Conservation (phyloP, 345 rosid species). For the Anastatica hierochuntica region DNA sequence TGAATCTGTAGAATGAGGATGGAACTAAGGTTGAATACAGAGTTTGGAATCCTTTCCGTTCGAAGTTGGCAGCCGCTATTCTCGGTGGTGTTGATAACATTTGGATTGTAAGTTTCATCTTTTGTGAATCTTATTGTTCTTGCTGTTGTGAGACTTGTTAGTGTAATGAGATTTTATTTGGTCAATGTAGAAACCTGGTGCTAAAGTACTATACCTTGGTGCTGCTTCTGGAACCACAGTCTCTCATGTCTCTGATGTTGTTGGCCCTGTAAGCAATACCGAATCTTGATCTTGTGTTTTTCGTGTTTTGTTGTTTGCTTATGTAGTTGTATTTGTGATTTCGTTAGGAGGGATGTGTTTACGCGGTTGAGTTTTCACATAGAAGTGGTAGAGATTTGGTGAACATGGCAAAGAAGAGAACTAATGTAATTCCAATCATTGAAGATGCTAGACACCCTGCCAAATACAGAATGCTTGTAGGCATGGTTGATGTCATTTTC, state of each 20-base stretch:
- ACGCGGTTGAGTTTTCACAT: constrained; percentile 95
- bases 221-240: constrained; percentile 99
- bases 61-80: constrained; percentile 92
- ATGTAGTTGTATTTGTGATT: background rate
- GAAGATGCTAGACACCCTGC: constrained; percentile 99
- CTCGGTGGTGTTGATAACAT: constrained; percentile 97
- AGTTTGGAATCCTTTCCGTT: constrained; percentile 96
- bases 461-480: constrained; percentile 95
- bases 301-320: background rate
- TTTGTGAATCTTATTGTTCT: constrained; percentile 1
- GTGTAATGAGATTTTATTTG: background rate
- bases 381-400: constrained; percentile 97
- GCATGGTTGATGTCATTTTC: constrained; percentile 98
- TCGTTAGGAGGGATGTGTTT: constrained; percentile 73
- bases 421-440: constrained; percentile 88
- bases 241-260: constrained; percentile 91
- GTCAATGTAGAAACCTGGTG: constrained; percentile 74
- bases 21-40: constrained; percentile 90
- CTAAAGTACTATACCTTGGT: constrained; percentile 88
- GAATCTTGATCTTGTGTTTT: background rate
- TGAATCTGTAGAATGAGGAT: constrained; percentile 59
- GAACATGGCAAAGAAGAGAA: constrained; percentile 97
- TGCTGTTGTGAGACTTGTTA: background rate
- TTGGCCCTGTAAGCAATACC: constrained; percentile 70
- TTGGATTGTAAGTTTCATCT: constrained; percentile 56